These are phyloP conservation scores for Pseudozyma flocculosa DNA, from an alignment of 1,284 basidiomycete species.

Conservation along the genomic window DNA sequence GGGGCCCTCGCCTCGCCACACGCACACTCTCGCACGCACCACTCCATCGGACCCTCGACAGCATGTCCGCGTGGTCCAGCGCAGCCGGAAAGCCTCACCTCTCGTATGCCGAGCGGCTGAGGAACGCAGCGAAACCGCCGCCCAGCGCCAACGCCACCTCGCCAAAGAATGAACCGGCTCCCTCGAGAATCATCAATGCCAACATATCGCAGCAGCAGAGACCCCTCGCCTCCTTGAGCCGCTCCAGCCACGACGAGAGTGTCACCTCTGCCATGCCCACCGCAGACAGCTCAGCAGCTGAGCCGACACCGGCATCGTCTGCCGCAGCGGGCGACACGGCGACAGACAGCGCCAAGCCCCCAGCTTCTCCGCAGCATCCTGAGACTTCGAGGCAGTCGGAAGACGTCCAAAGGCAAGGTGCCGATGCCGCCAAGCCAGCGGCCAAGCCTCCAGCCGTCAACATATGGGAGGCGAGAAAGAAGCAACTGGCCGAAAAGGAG, in stretches of 20 bases:
- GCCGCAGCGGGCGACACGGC: no score
- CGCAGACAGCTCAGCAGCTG: no score
- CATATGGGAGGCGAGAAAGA: conserved; percentile 41
- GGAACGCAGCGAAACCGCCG: conserved; percentile 28
- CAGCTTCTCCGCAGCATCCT: no score
- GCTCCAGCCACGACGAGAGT: background rate
- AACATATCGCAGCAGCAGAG: conserved; percentile 1
- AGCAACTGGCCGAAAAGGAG: conserved; percentile 33
- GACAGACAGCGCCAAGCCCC: no score
- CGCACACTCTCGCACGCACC: no score
- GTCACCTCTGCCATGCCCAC: no score
- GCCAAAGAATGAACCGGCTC: conserved; percentile 8
- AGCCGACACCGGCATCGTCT: no score
- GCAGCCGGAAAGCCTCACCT: conserved; percentile 40
- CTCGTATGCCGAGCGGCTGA: conserved; percentile 40
- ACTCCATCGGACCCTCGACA: background rate
- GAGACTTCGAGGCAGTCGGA: no score
- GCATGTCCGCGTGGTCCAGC: conserved; percentile 43
- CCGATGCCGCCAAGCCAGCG: background rate
- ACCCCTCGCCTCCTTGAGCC: background rate
- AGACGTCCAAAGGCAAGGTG: no score
- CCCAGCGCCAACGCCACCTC: background rate
- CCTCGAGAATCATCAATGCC: conserved; percentile 3
- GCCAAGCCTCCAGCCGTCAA: conserved; percentile 17
- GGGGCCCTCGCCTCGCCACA: no score